Base-by-base conservation (phyloP, 2,329 filamentous ascomycete species). In the Xylaria polymorpha region DNA sequence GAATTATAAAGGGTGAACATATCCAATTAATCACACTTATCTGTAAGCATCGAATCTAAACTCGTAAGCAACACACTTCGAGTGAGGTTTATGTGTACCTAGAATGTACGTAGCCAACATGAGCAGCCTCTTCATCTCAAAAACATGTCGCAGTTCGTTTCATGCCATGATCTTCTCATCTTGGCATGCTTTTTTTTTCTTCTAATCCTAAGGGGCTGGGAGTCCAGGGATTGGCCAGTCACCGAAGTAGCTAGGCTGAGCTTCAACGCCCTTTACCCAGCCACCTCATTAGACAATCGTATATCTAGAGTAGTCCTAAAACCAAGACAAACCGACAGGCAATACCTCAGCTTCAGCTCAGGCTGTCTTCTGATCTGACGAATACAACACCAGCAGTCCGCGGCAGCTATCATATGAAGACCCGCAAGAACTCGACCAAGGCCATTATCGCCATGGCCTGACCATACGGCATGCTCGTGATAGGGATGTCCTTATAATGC, bases 401-500 rank as follows among this genome's bases (percentile, higher is more conserved):
- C n/a, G n/a, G n/a, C n/a, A n/a, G n/a, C n/a, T n/a, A n/a, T 73
- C 74, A 81, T 62, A 82, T 79, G 55, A 87, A 91, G 39, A 85
- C 85, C 57, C 91, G 84, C 79, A 92, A 77, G 74, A 91, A 92
- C 80, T 95, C 92, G 0, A 91, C 91, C 71, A 94, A 78, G 0
- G 91, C 90, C 90, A 94, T 94, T 71, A 94, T 93, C 0, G 91
- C 92, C 92, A 94, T 94, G 0, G 92, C 91, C 79, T 94, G 92
- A 0, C 92, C 92, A 74, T 94, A 94, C 7, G 92, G 92, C 92
- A 94, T 95, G 74, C 90, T 91, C 2, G 92, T 95, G 70, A 90
- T 81, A 1, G 89, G 86, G 67, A 95, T 94, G 71, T 92, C 87
- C 79, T 91, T 91, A 77, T 95, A 94, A 78, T 93, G 91, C 80